These are phyloP conservation scores for Theobroma grandiflorum DNA, from an alignment of 441 rosid genomes.

Conservation along the genomic window DNA sequence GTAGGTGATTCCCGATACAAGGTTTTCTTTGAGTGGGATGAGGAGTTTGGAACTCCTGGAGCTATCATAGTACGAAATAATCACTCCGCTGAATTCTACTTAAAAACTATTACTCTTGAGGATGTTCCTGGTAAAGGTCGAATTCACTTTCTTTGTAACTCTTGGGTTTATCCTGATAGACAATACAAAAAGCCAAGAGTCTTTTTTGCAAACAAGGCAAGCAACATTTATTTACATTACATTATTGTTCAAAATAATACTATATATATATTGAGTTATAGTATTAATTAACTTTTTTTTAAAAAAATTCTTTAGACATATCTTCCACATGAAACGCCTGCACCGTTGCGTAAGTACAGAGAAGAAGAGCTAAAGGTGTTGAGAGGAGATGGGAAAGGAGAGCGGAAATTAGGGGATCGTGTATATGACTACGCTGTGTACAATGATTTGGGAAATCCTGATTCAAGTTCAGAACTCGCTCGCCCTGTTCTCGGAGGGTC, in stretches of 20 bases:
- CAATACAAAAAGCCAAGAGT: constrained; percentile 64
- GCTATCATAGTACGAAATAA: constrained; percentile 66
- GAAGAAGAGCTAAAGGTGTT: constrained; percentile 63
- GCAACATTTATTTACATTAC: background rate
- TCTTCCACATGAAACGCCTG: constrained; percentile 70
- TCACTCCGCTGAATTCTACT: constrained; percentile 69
- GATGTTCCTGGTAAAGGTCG: constrained; percentile 59
- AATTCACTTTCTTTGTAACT: constrained; percentile 72
- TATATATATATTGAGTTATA: too few relatives aligned
- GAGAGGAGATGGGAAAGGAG: constrained; percentile 71
- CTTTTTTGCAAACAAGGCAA: constrained; percentile 88
- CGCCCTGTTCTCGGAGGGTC: constrained; percentile 86
- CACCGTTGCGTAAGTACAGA: constrained; percentile 56
- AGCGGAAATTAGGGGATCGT: constrained; percentile 69
- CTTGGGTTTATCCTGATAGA: constrained; percentile 81
- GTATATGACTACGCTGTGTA: constrained; percentile 81
- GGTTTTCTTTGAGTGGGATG: constrained; percentile 72
- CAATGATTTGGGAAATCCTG: constrained; percentile 78
- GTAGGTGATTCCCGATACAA: constrained; percentile 66
- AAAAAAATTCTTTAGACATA: constrained; percentile 49
- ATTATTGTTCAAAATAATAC: too few relatives aligned
- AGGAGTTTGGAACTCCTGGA: constrained; percentile 63
- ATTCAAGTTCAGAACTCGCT: constrained; percentile 40
- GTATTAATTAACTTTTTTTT: constrained; percentile 33
- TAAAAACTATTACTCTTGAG: constrained; percentile 62